Evolutionary conservation across 192 early-diverging fungal species (phyloP).

Genomic region (Gorgonomyces haynaldii): DNA sequence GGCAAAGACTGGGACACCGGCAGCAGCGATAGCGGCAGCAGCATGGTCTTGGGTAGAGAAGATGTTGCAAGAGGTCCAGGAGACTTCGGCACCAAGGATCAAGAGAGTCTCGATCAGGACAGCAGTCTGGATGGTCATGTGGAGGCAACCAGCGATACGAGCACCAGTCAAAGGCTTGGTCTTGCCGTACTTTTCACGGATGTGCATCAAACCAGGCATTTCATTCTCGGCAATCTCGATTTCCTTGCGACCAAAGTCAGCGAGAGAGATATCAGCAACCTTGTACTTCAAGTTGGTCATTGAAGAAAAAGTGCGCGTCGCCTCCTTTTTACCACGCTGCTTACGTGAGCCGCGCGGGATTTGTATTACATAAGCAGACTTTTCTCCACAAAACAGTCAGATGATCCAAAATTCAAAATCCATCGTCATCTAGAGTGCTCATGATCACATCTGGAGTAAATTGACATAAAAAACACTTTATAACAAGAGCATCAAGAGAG

Average conservation of each 20-base stretch:
- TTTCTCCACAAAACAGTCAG: no score
- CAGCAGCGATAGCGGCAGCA: slow-evolving; percentile 92
- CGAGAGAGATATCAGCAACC: slow-evolving; percentile 83
- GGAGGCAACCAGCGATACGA: slow-evolving; percentile 93
- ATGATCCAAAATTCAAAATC: no score
- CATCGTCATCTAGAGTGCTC: no score
- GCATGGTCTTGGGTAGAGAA: slow-evolving; percentile 99
- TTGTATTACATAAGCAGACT: no score
- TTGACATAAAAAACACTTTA: no score
- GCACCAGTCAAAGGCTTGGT: slow-evolving; percentile 84
- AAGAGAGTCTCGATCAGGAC: slow-evolving; percentile 96
- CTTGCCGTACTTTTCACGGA: slow-evolving; percentile 86
- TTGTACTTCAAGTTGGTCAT: slow-evolving; percentile 13
- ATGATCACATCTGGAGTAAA: no score
- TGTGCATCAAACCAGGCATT: slow-evolving; percentile 96
- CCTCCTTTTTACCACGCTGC: no score
- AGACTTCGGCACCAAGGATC: slow-evolving; percentile 88
- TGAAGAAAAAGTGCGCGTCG: neutral
- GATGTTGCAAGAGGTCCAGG: slow-evolving; percentile 81
- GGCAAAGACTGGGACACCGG: slow-evolving; percentile 87
- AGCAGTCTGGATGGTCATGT: slow-evolving; percentile 99
- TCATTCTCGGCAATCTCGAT: slow-evolving; percentile 92
- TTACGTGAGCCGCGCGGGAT: no score
- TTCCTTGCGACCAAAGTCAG: slow-evolving; percentile 95
- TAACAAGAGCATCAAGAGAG: no score